Percentiles rank a stretch among this genome's conserved stretches.
Conservation (phyloP, 2,329 filamentous ascomycete species). For the Cladophialophora yegresii region DNA sequence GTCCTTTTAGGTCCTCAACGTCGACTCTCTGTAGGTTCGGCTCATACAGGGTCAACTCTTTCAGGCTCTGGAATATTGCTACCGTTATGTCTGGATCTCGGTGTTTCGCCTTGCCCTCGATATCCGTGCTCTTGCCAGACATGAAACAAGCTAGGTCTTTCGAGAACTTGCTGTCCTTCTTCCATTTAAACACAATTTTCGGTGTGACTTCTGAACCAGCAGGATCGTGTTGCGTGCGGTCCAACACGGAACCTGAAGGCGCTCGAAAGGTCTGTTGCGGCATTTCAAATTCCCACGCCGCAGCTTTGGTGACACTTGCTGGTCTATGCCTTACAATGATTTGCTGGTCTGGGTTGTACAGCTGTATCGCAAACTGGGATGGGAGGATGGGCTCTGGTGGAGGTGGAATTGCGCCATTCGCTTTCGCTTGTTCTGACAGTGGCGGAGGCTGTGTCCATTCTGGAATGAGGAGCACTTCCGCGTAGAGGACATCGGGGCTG, state of each 20-base stretch:
- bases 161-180: slow-evolving; percentile 78
- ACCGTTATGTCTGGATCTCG: slow-evolving; percentile 95
- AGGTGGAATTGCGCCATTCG: slow-evolving; percentile 64
- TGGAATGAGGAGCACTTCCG: slow-evolving; percentile 79
- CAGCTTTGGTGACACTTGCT: slow-evolving; percentile 75
- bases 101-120: slow-evolving; percentile 69
- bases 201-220: slow-evolving; percentile 60
- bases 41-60: slow-evolving; percentile 86
- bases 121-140: slow-evolving; percentile 70
- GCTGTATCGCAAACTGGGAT: slow-evolving; percentile 75
- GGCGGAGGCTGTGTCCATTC: slow-evolving; percentile 82
- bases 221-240: slow-evolving; percentile 68
- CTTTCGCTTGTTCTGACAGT: slow-evolving; percentile 76
- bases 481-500: slow-evolving; percentile 79
- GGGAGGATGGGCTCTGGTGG: slow-evolving; percentile 73
- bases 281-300: slow-evolving; percentile 90
- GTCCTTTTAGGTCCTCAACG: slow-evolving; percentile 87
- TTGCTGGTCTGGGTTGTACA: slow-evolving; percentile 92
- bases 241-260: slow-evolving; percentile 76
- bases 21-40: slow-evolving; percentile 88
- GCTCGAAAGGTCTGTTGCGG: slow-evolving; percentile 80
- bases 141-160: slow-evolving; percentile 89
- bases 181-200: slow-evolving; percentile 83
- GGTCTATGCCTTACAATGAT: slow-evolving; percentile 67
- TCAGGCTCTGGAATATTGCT: slow-evolving; percentile 76